A percentile compares a stretch with the other conserved stretches of the same genome.
Evolutionary conservation across 2,329 filamentous ascomycete species (phyloP).

Genomic region (Colletotrichum lindemuthianum): DNA sequence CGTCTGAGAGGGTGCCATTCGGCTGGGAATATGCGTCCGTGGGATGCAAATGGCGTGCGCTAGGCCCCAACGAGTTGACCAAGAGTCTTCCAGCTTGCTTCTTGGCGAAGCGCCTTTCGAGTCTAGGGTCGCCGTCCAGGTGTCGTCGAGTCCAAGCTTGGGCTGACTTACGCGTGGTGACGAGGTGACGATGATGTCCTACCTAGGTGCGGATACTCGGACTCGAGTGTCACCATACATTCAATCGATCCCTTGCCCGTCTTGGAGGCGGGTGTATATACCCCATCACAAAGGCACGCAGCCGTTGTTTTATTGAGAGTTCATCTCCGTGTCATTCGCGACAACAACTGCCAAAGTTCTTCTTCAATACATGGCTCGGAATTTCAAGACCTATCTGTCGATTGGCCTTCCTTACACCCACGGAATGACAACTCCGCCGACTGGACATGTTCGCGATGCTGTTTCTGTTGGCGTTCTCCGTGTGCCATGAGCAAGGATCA

Average conservation of each 20-base stretch:
- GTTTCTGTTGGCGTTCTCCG: background rate
- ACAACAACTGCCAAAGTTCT: no score
- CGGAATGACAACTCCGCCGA: no score
- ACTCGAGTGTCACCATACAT: background rate
- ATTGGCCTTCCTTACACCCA: no score
- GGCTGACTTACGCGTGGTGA: background rate
- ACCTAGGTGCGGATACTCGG: background rate
- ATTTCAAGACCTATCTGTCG: background rate
- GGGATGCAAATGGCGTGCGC: constrained; percentile 5
- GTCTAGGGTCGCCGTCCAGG: no score
- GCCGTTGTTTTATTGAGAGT: background rate
- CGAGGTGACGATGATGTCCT: background rate
- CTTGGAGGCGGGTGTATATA: constrained; percentile 21
- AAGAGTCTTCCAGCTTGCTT: background rate
- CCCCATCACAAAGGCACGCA: constrained; percentile 10
- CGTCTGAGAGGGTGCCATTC: constrained; percentile 8
- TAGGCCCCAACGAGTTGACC: background rate
- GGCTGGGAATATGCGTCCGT: constrained; percentile 14
- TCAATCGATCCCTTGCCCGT: constrained; percentile 2
- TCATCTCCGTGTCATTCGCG: background rate
- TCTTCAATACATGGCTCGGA: background rate
- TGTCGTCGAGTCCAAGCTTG: no score
- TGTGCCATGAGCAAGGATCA: background rate
- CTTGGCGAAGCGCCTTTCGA: background rate
- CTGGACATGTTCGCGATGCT: no score